Base-by-base conservation (phyloP, 2,329 filamentous ascomycete species). In the Aspergillus nomiae region DNA sequence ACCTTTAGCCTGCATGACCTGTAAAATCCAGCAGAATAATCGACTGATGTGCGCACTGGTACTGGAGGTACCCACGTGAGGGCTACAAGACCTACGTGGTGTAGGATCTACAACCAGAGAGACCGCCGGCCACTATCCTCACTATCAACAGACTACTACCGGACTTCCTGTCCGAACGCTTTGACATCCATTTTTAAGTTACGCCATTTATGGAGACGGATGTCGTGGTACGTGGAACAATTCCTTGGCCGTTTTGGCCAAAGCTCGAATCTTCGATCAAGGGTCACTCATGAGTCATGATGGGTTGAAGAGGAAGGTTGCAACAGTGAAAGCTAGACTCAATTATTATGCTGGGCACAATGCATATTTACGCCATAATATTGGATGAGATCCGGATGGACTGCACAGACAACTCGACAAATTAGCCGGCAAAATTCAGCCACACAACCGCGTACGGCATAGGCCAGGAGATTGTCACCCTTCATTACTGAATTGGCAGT, bases 111-210 rank as follows among this genome's bases (percentile, higher is more conserved):
- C 51, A 36, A 54, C 51, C 19, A 28, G 16, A 19, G 50, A 30
- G 11, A 36, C 50, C 24, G 50, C 32, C 30, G 36, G 51, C 51
- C 51, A 55, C 51, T 55, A 36, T 12, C 51, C 19, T 54, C 32
- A 36, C 51, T 36, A 21, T 54, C 30, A 24, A 34, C 28, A 26
- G n/a, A 26, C n/a, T 21, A 21, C 21, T 48, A 10, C 26, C 16
- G 51, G 11, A 14, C 21, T 36, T 32, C 9, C 32, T 24, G n/a
- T 7, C 51, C 19, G 51, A 55, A 32, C 51, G 32, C 51, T 55
- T 55, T 55, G 51, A 38, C 51, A 28, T 24, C 10, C 51, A 38
- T 38, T 36, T 55, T 54, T 55, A 55, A 55, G 51, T 55, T 55
- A 55, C 51, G 51, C 51, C 34, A 51, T 34, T 50, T 51, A 51